Evolutionary conservation across 169 alveolate genomes (phyloP).

Genomic region (Plasmodium fragile): DNA sequence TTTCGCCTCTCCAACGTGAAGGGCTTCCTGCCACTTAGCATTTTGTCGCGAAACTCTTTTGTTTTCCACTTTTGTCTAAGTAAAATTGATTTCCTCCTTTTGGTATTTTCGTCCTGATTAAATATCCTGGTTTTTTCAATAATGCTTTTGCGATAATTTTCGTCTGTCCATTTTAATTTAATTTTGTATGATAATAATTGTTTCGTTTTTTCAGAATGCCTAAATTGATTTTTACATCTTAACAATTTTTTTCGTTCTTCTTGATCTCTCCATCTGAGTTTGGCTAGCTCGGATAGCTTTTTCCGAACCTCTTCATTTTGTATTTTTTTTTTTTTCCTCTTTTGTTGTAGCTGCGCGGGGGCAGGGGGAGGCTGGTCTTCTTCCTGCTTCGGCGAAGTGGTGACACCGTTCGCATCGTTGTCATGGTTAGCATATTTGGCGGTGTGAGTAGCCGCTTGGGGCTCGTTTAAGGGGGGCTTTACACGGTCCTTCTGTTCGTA

Average conservation of each 20-base stretch:
- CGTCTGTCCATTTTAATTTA: conserved; percentile 74
- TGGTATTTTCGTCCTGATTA: conserved; percentile 76
- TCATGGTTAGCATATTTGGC: background rate
- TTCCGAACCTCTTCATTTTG: conserved; percentile 35
- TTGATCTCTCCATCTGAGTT: conserved; percentile 60
- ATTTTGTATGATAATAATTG: conserved; percentile 64
- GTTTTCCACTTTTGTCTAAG: conserved; percentile 68
- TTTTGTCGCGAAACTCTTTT: conserved; percentile 70
- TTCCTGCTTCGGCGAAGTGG: background rate
- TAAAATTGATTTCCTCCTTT: conserved; percentile 56
- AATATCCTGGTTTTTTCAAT: conserved; percentile 48
- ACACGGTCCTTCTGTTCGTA: background rate
- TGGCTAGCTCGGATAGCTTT: conserved; percentile 69
- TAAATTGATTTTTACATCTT: conserved; percentile 53
- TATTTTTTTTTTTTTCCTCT: conserved; percentile 10
- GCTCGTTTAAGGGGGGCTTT: background rate
- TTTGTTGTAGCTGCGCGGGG: background rate
- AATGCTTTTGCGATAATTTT: conserved; percentile 53
- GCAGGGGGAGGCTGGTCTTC: background rate
- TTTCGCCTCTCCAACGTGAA: conserved; percentile 52
- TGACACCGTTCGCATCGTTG: background rate
- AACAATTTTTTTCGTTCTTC: conserved; percentile 69
- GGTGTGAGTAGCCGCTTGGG: background rate
- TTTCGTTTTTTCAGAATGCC: conserved; percentile 74
- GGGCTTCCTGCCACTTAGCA: conserved; percentile 68